Evolutionary conservation across 1,139 yeast species (phyloP).

Genomic region (Yueomyces sp.): DNA sequence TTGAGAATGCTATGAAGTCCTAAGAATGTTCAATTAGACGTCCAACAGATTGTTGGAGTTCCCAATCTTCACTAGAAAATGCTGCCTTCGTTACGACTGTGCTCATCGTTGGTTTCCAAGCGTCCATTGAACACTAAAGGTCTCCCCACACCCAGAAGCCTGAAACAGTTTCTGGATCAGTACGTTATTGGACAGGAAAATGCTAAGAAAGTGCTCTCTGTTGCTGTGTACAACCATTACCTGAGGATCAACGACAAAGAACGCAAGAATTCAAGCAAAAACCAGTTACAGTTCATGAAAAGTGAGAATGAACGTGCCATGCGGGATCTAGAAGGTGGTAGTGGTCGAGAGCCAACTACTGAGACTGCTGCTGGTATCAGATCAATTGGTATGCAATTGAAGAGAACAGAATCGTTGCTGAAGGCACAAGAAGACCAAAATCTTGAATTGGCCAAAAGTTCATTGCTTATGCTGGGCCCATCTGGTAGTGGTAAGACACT

Average conservation of each 20-base stretch:
- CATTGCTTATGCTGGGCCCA: constrained; percentile 40
- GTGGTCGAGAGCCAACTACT: constrained; percentile 5
- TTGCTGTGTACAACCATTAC: constrained; percentile 44
- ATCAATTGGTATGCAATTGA: constrained; percentile 19
- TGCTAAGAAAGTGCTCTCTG: constrained; percentile 40
- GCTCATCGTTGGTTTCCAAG: too few species aligned
- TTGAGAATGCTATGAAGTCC: too few species aligned
- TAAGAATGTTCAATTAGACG: too few species aligned
- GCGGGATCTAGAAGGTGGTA: constrained; percentile 6
- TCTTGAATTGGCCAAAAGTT: constrained; percentile 36
- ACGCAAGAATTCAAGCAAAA: background rate
- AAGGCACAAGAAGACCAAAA: constrained; percentile 19
- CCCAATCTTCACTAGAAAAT: too few species aligned
- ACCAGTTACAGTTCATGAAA: constrained; percentile 2
- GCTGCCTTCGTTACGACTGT: too few species aligned
- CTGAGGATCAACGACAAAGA: constrained; percentile 31
- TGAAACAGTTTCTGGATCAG: constrained; percentile 33
- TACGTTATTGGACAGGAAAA: constrained; percentile 40
- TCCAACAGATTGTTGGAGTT: too few species aligned
- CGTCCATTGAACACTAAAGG: too few species aligned
- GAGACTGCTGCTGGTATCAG: constrained; percentile 23
- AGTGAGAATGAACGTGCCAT: constrained; percentile 11
- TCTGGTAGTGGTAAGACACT: constrained; percentile 45
- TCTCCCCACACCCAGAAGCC: constrained; percentile 32
- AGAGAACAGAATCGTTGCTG: constrained; percentile 8